Conservation (phyloP, 169 alveolate genomes). For the Cryptosporidium xiaoi region DNA sequence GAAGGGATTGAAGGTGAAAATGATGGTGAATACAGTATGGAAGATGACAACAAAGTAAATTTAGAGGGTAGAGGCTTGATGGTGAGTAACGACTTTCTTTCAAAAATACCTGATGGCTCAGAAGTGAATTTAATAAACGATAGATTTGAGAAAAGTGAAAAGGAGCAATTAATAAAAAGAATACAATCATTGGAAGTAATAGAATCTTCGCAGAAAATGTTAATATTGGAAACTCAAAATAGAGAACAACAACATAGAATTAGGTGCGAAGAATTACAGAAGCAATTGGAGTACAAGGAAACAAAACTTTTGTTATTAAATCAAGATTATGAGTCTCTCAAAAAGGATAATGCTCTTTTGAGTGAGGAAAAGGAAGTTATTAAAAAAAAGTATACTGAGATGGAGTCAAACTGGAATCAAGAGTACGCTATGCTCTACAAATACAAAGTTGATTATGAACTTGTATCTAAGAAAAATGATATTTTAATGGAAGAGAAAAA, state of each 20-base stretch:
- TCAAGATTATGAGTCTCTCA: slow-evolving; percentile 58
- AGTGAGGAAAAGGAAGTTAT: slow-evolving; percentile 46
- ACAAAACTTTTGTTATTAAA: slow-evolving; percentile 43
- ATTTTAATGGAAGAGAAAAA: slow-evolving; percentile 33
- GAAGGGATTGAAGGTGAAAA: background rate
- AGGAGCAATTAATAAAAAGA: slow-evolving; percentile 32
- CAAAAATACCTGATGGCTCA: slow-evolving; percentile 16
- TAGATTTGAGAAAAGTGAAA: slow-evolving; percentile 23
- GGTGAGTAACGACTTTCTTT: slow-evolving; percentile 39
- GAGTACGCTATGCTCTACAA: slow-evolving; percentile 35
- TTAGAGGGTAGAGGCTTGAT: background rate
- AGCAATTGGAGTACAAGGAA: slow-evolving; percentile 64
- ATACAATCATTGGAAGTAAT: slow-evolving; percentile 67
- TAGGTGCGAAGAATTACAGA: slow-evolving; percentile 58
- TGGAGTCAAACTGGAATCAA: slow-evolving; percentile 63
- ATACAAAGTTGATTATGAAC: slow-evolving; percentile 63
- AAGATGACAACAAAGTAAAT: background rate
- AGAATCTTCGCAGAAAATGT: slow-evolving; percentile 71
- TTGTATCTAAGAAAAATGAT: slow-evolving; percentile 30
- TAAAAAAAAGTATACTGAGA: slow-evolving; percentile 29
- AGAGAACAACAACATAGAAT: slow-evolving; percentile 66
- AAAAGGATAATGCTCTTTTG: slow-evolving; percentile 24
- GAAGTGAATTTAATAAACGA: background rate
- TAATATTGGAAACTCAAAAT: slow-evolving; percentile 66
- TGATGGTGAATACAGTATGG: background rate